Evolutionary conservation across 1,284 basidiomycete species (phyloP).

Genomic region (Volvariella surrecta): DNA sequence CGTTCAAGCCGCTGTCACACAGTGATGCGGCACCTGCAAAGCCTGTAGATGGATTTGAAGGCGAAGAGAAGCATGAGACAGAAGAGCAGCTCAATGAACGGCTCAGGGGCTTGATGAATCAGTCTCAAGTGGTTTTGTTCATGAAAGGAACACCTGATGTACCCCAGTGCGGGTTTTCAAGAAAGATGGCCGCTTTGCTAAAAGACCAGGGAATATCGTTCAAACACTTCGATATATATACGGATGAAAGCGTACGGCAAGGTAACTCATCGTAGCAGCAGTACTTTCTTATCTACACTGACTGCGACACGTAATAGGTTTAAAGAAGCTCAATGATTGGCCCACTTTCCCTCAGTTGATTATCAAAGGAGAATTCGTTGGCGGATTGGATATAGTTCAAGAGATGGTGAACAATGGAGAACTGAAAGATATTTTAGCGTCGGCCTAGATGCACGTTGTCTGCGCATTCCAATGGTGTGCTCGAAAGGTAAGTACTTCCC

Average conservation of each 20-base stretch:
- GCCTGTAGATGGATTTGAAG: slow-evolving; percentile 20
- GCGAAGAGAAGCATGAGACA: slow-evolving; percentile 38
- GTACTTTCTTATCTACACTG: background rate
- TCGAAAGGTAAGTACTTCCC: too few relatives aligned
- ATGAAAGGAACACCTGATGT: slow-evolving; percentile 91
- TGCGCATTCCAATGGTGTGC: too few relatives aligned
- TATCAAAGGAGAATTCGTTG: slow-evolving; percentile 89
- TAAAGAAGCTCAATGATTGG: slow-evolving; percentile 77
- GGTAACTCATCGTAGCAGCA: slow-evolving; percentile 25
- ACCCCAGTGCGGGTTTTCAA: slow-evolving; percentile 91
- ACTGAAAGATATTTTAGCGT: slow-evolving; percentile 28
- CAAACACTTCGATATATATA: slow-evolving; percentile 83
- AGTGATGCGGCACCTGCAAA: slow-evolving; percentile 29
- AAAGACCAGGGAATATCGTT: slow-evolving; percentile 77
- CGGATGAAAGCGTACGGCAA: slow-evolving; percentile 61
- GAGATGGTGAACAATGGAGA: slow-evolving; percentile 49
- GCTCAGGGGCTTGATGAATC: slow-evolving; percentile 61
- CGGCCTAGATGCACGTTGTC: background rate
- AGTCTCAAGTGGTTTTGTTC: slow-evolving; percentile 79
- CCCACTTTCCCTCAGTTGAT: slow-evolving; percentile 97
- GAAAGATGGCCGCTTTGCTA: slow-evolving; percentile 80
- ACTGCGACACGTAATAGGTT: slow-evolving; percentile 19
- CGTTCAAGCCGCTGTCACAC: slow-evolving; percentile 31
- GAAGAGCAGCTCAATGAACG: slow-evolving; percentile 59
- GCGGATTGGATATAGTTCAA: slow-evolving; percentile 87